A percentile compares a stretch with the other conserved stretches of the same genome.
Evolutionary conservation across 2,329 filamentous ascomycete genomes (phyloP).

Genomic region (Thermothelomyces thermophilus): DNA sequence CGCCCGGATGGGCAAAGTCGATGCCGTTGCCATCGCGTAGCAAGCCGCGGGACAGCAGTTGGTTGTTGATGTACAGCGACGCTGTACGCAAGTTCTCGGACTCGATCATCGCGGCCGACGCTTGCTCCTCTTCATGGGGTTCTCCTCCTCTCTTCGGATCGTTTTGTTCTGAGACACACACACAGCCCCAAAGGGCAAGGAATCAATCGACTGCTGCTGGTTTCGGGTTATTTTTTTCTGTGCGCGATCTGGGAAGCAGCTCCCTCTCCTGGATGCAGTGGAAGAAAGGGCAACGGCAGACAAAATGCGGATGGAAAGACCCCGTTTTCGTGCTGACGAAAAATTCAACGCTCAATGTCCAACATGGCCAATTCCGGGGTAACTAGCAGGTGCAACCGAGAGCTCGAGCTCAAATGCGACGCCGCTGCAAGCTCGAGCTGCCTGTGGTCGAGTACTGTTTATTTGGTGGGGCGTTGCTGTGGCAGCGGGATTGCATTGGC

Average conservation of each 20-base stretch:
- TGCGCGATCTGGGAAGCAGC: neutral
- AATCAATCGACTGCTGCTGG: neutral
- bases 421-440: slow-evolving; percentile 14
- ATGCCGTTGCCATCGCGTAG: slow-evolving; percentile 64
- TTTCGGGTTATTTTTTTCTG: too few species aligned
- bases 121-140: slow-evolving; percentile 9
- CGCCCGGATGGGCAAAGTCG: slow-evolving; percentile 71
- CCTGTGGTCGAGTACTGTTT: slow-evolving; percentile 16
- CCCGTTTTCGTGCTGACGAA: slow-evolving; percentile 7
- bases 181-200: neutral
- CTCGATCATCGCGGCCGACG: slow-evolving; percentile 42
- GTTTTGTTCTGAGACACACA: neutral
- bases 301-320: neutral
- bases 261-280: too few species aligned
- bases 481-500: slow-evolving; percentile 12
- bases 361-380: slow-evolving; percentile 6
- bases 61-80: slow-evolving; percentile 67
- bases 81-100: slow-evolving; percentile 58
- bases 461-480: slow-evolving; percentile 25
- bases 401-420: slow-evolving; percentile 15
- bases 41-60: slow-evolving; percentile 59
- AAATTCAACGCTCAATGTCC: slow-evolving; percentile 8
- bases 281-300: too few species aligned
- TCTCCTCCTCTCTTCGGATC: neutral
- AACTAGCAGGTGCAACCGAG: slow-evolving; percentile 5